phyloP scores from a whole-genome alignment of 306 rosid species.

The Luffa aegyptiaca region DNA sequence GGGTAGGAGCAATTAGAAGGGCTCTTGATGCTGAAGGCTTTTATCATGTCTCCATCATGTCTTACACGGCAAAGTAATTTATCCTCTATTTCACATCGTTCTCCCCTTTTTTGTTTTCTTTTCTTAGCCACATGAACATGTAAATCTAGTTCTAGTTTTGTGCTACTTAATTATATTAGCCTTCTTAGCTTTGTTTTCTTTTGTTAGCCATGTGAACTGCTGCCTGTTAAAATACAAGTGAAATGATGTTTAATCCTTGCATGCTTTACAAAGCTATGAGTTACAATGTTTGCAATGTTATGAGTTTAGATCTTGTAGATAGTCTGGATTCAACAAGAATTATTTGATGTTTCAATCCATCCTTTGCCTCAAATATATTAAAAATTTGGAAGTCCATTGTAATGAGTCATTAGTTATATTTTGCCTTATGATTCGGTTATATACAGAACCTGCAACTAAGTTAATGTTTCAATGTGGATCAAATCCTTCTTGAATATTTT shows the following conservation, averaged over 20 bases:
- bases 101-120: conserved; percentile 8
- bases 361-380: not conserved
- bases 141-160: not conserved
- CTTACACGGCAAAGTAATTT: conserved; percentile 85
- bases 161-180: not conserved
- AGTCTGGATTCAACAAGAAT: not conserved
- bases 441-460: not conserved
- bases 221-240: not conserved
- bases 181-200: too few species aligned
- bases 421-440: not conserved
- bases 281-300: not conserved
- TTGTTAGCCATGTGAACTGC: too few species aligned
- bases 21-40: conserved; percentile 98
- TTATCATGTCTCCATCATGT: conserved; percentile 85
- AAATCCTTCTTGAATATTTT: not conserved
- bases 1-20: conserved; percentile 79
- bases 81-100: not conserved
- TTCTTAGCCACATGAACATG: not conserved
- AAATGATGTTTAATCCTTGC: not conserved
- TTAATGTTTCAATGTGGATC: not conserved
- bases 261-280: not conserved
- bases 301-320: not conserved
- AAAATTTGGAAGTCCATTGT: not conserved
- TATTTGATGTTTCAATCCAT: not conserved
- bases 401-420: not conserved